These are phyloP conservation scores for Parastagonospora avenae DNA, from an alignment of 2,329 filamentous ascomycete species.

Conservation along the genomic window DNA sequence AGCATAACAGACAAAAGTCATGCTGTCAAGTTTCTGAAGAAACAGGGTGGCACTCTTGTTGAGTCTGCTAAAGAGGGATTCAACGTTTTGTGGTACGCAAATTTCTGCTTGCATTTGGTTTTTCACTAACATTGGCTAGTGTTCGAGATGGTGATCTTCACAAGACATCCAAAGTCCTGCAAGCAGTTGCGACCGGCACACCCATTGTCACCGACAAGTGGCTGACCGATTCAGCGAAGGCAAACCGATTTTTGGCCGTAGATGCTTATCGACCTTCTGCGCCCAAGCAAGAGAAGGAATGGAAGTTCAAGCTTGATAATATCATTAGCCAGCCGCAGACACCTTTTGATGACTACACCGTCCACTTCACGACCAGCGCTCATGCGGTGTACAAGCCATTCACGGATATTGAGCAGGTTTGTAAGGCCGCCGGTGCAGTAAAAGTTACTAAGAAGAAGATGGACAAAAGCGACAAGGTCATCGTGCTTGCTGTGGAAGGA, in stretches of 20 bases:
- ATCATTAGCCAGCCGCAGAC: constrained; percentile 43
- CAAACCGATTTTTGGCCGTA: constrained; percentile 44
- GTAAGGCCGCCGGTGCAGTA: constrained; percentile 45
- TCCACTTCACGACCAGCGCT: constrained; percentile 55
- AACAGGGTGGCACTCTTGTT: constrained; percentile 35
- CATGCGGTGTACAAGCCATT: constrained; percentile 41
- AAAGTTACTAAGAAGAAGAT: constrained; percentile 32
- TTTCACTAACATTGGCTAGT: constrained; percentile 32
- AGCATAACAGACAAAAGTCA: constrained; percentile 26
- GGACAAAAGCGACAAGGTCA: constrained; percentile 23
- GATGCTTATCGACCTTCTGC: constrained; percentile 41
- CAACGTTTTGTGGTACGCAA: constrained; percentile 41
- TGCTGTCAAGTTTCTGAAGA: constrained; percentile 42
- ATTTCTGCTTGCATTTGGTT: not conserved
- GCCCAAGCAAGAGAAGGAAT: constrained; percentile 44
- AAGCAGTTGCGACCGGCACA: constrained; percentile 50
- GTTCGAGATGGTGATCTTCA: constrained; percentile 46
- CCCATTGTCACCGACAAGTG: constrained; percentile 55
- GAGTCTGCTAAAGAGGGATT: constrained; percentile 38
- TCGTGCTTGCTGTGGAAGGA: constrained; percentile 48
- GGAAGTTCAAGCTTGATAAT: constrained; percentile 43
- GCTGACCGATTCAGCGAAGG: constrained; percentile 48
- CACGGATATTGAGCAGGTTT: constrained; percentile 47
- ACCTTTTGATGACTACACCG: constrained; percentile 54
- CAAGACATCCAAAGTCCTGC: constrained; percentile 54